phyloP scores from a whole-genome alignment of 345 rosid species.

The Nephelium lappaceum region DNA sequence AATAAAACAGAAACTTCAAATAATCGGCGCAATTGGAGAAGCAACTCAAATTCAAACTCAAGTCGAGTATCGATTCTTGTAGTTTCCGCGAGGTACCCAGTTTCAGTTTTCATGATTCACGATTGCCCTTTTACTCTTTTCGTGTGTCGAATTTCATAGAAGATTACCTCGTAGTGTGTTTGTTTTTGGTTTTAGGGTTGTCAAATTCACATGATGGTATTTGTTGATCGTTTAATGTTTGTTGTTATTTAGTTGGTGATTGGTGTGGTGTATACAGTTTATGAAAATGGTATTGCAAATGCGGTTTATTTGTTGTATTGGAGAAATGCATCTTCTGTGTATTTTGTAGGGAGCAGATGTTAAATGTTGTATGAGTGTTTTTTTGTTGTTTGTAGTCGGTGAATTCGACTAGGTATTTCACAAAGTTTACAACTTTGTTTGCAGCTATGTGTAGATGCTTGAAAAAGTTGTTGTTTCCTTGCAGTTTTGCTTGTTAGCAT shows the following conservation, averaged over 20 bases:
- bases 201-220: background rate
- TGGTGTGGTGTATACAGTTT: background rate
- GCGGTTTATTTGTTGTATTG: background rate
- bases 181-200: slow-evolving; percentile 3
- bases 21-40: background rate
- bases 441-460: background rate
- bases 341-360: background rate
- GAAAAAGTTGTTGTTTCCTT: background rate
- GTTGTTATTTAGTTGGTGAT: background rate
- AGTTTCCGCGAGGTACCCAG: background rate
- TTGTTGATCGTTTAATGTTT: too few relatives aligned
- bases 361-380: background rate
- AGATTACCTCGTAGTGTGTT: background rate
- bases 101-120: background rate
- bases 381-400: background rate
- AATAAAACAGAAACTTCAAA: background rate
- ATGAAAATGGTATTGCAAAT: background rate
- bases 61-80: background rate
- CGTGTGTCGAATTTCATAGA: background rate
- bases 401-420: background rate
- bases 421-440: background rate
- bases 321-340: background rate
- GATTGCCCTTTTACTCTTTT: background rate
- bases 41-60: background rate
- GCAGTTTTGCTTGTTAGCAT: background rate